These are phyloP conservation scores for button mushroom (Agaricus bisporus) DNA, from an alignment of 768 basidiomycete genomes.

Conservation along the genomic window DNA sequence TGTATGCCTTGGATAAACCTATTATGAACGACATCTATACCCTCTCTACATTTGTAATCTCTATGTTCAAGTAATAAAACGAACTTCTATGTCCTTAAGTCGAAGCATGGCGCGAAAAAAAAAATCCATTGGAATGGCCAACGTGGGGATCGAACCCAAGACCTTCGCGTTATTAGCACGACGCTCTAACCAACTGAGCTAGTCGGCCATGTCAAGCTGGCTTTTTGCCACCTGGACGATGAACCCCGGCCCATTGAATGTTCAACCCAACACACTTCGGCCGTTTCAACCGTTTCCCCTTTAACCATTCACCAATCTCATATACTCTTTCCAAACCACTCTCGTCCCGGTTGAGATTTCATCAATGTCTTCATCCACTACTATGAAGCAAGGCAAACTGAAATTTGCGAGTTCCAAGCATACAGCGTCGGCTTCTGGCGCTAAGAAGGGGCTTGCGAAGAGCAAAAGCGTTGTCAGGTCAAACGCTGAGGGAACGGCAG, in stretches of 20 bases:
- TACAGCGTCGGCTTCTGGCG: conserved; percentile 24
- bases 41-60: no score
- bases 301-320: conserved; percentile 3
- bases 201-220: conserved; percentile 41
- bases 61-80: no score
- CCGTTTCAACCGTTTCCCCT: not conserved
- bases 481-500: not conserved
- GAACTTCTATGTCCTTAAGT: not conserved
- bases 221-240: no score
- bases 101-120: not conserved
- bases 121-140: conserved; percentile 36
- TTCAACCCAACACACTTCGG: no score
- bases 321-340: not conserved
- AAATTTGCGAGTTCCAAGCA: conserved; percentile 42
- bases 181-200: conserved; percentile 95
- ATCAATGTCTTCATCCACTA: not conserved
- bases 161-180: conserved; percentile 83
- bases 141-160: conserved; percentile 79
- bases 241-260: no score
- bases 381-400: conserved; percentile 40
- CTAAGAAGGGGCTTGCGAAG: conserved; percentile 17
- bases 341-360: not conserved
- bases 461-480: conserved; percentile 6
- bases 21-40: no score
- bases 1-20: no score